These are phyloP conservation scores for Stipa capillata DNA, from an alignment of 176 grass and related monocot genomes.

Conservation along the genomic window DNA sequence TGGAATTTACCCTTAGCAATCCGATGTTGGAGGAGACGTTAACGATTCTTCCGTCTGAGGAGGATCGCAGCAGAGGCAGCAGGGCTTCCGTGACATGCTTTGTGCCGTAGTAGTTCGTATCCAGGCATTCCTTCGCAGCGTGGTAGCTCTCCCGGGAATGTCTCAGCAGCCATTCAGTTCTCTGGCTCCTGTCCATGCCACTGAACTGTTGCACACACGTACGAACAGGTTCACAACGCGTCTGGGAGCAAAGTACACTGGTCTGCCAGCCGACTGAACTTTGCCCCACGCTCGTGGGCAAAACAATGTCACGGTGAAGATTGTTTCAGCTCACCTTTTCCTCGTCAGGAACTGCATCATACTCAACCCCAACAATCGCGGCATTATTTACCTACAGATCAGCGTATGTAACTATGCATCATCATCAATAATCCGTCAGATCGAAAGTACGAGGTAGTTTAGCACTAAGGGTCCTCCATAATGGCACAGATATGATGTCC, in stretches of 20 bases:
- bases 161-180: background rate
- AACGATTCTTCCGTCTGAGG: slow-evolving; percentile 34
- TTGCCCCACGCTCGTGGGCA: no score
- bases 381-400: slow-evolving; percentile 29
- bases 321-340: slow-evolving; percentile 4
- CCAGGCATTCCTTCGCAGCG: slow-evolving; percentile 9
- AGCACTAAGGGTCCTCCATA: no score
- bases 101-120: slow-evolving; percentile 49
- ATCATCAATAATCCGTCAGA: background rate
- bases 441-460: no score
- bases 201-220: background rate
- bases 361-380: slow-evolving; percentile 1
- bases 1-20: background rate
- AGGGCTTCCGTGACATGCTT: slow-evolving; percentile 34
- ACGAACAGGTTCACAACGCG: background rate
- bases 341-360: no score
- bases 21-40: slow-evolving; percentile 25
- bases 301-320: no score
- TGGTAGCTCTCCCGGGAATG: background rate
- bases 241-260: no score
- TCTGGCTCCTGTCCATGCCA: slow-evolving; percentile 16
- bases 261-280: no score
- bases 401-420: no score
- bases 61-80: slow-evolving; percentile 43
- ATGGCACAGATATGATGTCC: no score